phyloP scores from a whole-genome alignment of 768 basidiomycete genomes.

The Tylopilus cervinicoccineus region DNA sequence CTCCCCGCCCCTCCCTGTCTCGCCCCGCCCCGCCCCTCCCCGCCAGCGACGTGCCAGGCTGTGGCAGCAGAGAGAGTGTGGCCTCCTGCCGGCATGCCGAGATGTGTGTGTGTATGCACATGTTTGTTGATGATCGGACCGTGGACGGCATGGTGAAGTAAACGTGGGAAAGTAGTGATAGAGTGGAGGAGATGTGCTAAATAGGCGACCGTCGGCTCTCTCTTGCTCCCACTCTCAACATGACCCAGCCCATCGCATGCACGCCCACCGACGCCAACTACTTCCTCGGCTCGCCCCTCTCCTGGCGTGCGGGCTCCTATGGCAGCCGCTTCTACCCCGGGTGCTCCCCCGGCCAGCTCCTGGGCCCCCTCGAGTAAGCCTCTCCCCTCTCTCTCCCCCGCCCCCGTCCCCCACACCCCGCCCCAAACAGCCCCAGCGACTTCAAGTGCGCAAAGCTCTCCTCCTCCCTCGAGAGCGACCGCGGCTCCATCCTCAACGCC shows the following conservation, averaged over 20 bases:
- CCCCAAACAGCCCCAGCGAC: conserved; percentile 36
- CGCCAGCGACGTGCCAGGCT: too few relatives aligned
- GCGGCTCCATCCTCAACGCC: conserved; percentile 58
- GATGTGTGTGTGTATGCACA: conserved; percentile 9
- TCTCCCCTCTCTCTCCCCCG: neutral
- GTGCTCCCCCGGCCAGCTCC: conserved; percentile 57
- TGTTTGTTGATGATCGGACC: conserved; percentile 28
- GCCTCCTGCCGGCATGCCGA: conserved; percentile 12
- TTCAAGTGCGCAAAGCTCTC: conserved; percentile 45
- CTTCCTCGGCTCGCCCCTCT: conserved; percentile 69
- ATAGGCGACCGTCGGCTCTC: conserved; percentile 16
- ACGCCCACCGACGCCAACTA: conserved; percentile 45
- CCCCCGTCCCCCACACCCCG: neutral
- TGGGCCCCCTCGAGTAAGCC: conserved; percentile 65
- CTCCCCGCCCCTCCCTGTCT: too few relatives aligned
- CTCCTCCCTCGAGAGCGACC: conserved; percentile 59
- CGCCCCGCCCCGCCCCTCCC: too few relatives aligned
- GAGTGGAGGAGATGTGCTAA: conserved; percentile 20
- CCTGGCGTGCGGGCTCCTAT: conserved; percentile 66
- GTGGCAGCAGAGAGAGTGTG: too few relatives aligned
- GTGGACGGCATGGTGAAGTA: conserved; percentile 22
- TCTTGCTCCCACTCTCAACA: conserved; percentile 9
- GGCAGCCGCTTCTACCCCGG: conserved; percentile 61
- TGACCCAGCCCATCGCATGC: conserved; percentile 46
- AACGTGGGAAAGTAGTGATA: conserved; percentile 20